phyloP scores from a whole-genome alignment of 768 basidiomycete genomes.

The Phylloporus arenicola region DNA sequence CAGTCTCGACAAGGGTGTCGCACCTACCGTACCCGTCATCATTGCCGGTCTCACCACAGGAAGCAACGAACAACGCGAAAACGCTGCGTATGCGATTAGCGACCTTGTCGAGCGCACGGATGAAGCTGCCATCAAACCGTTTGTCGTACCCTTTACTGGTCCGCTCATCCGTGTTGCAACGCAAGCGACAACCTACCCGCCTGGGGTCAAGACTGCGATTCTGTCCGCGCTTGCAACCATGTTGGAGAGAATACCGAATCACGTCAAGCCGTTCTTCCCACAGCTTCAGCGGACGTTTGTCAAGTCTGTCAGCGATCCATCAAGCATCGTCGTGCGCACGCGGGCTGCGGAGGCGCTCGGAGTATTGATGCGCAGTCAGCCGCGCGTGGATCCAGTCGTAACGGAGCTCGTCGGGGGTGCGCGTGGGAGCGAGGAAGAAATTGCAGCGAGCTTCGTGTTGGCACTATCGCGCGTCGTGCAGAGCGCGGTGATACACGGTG shows the following conservation, averaged over 20 bases:
- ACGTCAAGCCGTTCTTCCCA: constrained; percentile 98
- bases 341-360: constrained; percentile 84
- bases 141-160: constrained; percentile 92
- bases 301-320: constrained; percentile 80
- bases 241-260: constrained; percentile 77
- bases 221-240: constrained; percentile 80
- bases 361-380: constrained; percentile 83
- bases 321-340: constrained; percentile 72
- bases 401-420: constrained; percentile 74
- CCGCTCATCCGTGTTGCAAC: constrained; percentile 94
- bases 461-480: constrained; percentile 73
- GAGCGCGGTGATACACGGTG: constrained; percentile 52
- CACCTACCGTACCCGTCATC: constrained; percentile 80
- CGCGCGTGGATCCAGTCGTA: constrained; percentile 89
- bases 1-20: constrained; percentile 75
- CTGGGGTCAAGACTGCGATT: constrained; percentile 90
- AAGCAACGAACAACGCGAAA: constrained; percentile 91
- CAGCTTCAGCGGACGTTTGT: constrained; percentile 95
- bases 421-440: constrained; percentile 57
- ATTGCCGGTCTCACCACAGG: constrained; percentile 92
- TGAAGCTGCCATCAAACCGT: constrained; percentile 85
- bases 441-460: constrained; percentile 69
- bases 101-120: constrained; percentile 89
- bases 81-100: constrained; percentile 94
- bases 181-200: constrained; percentile 83